Conservation (phyloP, 768 basidiomycete species). For the Boletus rubroflammeus region DNA sequence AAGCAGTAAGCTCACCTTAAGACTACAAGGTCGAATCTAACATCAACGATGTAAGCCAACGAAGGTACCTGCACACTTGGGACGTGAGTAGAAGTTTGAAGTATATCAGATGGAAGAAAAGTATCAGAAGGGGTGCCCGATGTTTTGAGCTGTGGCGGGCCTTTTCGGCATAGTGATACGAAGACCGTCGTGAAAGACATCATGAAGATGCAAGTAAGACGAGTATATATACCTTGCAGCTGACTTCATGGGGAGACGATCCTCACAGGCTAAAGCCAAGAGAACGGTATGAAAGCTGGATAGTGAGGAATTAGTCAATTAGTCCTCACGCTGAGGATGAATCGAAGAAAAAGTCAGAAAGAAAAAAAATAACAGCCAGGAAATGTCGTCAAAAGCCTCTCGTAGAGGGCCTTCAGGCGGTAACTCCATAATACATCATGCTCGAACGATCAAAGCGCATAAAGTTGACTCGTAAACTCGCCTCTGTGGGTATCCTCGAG, state of each 20-base stretch:
- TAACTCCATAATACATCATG: conserved; percentile 62
- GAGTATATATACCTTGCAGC: conserved; percentile 12
- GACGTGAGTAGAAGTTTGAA: not conserved
- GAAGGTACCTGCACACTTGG: not conserved
- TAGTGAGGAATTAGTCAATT: too few species aligned
- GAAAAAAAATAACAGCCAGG: conserved; percentile 72
- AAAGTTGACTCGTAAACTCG: not conserved
- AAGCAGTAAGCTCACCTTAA: conserved; percentile 7
- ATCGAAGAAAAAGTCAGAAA: conserved; percentile 43
- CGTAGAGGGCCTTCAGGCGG: conserved; percentile 62
- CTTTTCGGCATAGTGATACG: conserved; percentile 82
- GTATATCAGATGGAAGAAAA: conserved; percentile 1
- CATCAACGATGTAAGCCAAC: conserved; percentile 5
- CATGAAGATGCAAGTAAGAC: conserved; percentile 2
- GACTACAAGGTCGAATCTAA: conserved; percentile 22
- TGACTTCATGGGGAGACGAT: too few species aligned
- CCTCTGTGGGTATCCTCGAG: not conserved
- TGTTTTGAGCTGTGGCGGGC: conserved; percentile 89
- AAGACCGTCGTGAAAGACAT: conserved; percentile 78
- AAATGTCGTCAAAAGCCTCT: conserved; percentile 59
- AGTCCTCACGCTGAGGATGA: not conserved
- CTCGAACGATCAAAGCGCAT: not conserved
- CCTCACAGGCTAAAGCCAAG: not conserved
- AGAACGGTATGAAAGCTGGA: not conserved
- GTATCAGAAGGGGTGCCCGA: conserved; percentile 77